These are phyloP conservation scores for Euphorbia lathyris DNA, from an alignment of 345 rosid genomes.

Conservation along the genomic window DNA sequence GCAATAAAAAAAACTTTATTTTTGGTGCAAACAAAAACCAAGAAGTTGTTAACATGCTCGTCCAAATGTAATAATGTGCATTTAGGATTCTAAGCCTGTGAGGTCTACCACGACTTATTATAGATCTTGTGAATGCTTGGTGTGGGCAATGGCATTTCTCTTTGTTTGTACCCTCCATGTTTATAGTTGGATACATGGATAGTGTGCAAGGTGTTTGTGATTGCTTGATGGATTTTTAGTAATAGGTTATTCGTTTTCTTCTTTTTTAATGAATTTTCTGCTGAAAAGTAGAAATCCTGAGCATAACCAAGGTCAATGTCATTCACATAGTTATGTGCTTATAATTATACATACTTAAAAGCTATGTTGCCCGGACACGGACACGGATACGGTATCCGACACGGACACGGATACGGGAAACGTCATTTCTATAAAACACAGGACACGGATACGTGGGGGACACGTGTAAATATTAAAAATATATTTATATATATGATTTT, in stretches of 20 bases:
- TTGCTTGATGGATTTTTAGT: background rate
- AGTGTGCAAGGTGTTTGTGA: background rate
- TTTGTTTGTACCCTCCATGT: background rate
- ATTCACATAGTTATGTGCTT: background rate
- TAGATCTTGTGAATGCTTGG: no score
- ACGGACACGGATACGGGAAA: no score
- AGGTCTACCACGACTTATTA: no score
- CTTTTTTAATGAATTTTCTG: background rate
- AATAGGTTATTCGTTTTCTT: background rate
- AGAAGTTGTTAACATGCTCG: background rate
- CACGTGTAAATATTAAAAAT: no score
- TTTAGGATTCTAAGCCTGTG: background rate
- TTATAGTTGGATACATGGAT: background rate
- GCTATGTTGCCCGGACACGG: no score
- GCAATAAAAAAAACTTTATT: no score
- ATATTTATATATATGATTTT: no score
- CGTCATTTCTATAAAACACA: no score
- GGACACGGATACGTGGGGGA: no score
- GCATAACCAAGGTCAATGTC: background rate
- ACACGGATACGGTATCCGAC: no score
- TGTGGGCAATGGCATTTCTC: no score
- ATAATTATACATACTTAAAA: background rate
- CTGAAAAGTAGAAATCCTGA: background rate
- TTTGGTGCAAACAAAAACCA: no score
- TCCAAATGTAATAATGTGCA: background rate